A percentile compares a stretch with the other conserved stretches of the same genome.
Evolutionary conservation across 2,329 filamentous ascomycete genomes (phyloP).

Genomic region (Fusarium verticillioides): DNA sequence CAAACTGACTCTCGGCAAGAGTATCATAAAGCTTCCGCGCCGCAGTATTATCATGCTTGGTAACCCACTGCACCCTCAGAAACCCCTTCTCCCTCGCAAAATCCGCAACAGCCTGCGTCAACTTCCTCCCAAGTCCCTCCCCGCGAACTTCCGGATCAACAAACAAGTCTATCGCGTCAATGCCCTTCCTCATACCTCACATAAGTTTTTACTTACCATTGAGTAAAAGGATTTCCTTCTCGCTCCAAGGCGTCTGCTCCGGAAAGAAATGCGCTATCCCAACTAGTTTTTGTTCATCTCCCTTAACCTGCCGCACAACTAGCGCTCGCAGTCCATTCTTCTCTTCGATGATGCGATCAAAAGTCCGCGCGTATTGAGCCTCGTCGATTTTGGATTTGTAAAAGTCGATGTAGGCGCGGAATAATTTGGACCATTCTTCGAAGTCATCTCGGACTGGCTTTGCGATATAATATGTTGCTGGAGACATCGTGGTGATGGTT

Average conservation of each 20-base stretch:
- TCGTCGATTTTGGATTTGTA: conserved; percentile 24
- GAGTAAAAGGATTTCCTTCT: conserved; percentile 24
- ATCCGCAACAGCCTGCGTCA: conserved; percentile 24
- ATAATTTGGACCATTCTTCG: conserved; percentile 23
- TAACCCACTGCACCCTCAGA: conserved; percentile 32
- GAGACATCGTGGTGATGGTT: not conserved
- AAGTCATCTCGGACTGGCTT: conserved; percentile 8
- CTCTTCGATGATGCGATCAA: conserved; percentile 22
- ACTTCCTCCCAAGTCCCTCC: conserved; percentile 10
- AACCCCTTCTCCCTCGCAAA: conserved; percentile 19
- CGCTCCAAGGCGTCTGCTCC: conserved; percentile 32
- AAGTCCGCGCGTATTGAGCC: conserved; percentile 15
- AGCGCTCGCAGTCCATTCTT: conserved; percentile 18
- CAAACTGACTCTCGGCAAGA: conserved; percentile 22
- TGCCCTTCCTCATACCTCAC: no score
- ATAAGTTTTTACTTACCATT: conserved; percentile 5
- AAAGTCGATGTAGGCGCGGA: conserved; percentile 28
- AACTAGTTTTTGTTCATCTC: not conserved
- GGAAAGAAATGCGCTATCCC: conserved; percentile 34
- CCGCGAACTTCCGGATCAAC: conserved; percentile 9
- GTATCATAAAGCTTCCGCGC: conserved; percentile 29
- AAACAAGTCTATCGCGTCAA: conserved; percentile 20
- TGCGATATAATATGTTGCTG: conserved; percentile 7
- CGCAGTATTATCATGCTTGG: conserved; percentile 24
- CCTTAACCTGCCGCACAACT: not conserved